Percentiles rank a stretch among this genome's conserved stretches.
Conservation (phyloP, 306 rosid species). For the Pterocarpus macrocarpus region DNA sequence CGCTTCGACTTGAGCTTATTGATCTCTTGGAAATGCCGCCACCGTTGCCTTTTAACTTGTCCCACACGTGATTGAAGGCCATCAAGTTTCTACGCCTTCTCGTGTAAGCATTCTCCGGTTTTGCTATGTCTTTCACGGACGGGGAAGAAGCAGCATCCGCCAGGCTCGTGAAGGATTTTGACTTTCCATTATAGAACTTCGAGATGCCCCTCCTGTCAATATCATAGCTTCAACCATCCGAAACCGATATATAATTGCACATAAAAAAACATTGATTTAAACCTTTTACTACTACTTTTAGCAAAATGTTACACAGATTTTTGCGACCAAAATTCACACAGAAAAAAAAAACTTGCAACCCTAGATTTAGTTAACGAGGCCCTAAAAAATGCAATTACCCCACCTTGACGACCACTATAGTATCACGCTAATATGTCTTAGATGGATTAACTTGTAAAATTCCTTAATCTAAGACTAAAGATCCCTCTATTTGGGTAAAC, state of each 20-base stretch:
- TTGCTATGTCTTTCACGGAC: conserved; percentile 62
- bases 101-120: conserved; percentile 68
- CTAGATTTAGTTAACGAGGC: not conserved
- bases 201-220: conserved; percentile 78
- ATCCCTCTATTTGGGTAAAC: not conserved
- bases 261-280: not conserved
- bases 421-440: not conserved
- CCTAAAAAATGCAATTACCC: not conserved
- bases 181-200: conserved; percentile 70
- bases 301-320: not conserved
- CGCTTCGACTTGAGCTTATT: conserved; percentile 59
- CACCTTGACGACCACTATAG: not conserved
- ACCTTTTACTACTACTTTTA: not conserved
- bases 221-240: not conserved
- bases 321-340: not conserved
- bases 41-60: conserved; percentile 56
- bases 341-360: not conserved
- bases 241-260: conserved; percentile 6
- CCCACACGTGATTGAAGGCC: conserved; percentile 65
- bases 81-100: conserved; percentile 71
- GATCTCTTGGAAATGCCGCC: conserved; percentile 74
- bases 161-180: conserved; percentile 74
- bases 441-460: not conserved
- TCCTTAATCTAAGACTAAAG: not conserved
- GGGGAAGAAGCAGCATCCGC: conserved; percentile 54